Evolutionary conservation across 176 grass and related monocot genomes (phyloP).

Genomic region (Chloris gayana): DNA sequence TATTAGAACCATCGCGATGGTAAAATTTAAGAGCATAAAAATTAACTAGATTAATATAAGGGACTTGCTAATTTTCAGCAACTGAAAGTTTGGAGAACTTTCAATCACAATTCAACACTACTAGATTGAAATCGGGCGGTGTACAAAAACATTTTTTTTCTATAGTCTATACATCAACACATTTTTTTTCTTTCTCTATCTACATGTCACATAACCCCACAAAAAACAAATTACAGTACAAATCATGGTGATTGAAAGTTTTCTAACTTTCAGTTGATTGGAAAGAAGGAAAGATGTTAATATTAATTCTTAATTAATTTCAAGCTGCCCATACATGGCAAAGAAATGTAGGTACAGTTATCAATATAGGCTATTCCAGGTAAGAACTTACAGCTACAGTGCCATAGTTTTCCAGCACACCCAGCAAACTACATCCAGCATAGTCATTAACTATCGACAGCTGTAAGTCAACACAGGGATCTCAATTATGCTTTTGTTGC

Average conservation of each 20-base stretch:
- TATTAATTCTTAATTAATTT: conserved; percentile 12
- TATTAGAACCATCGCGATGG: not conserved
- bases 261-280: too few relatives aligned
- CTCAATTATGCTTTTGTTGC: conserved; percentile 24
- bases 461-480: conserved; percentile 1
- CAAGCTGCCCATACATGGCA: conserved; percentile 21
- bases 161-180: too few relatives aligned
- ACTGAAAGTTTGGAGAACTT: too few relatives aligned
- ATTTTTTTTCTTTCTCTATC: too few relatives aligned
- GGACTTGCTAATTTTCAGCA: too few relatives aligned
- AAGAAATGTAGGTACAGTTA: conserved; percentile 1
- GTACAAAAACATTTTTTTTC: too few relatives aligned
- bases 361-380: conserved; percentile 24
- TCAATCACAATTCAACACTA: too few relatives aligned
- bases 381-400: conserved; percentile 25
- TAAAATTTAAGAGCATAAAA: conserved; percentile 16
- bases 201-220: too few relatives aligned
- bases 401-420: conserved; percentile 18
- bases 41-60: conserved; percentile 11
- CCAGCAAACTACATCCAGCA: conserved; percentile 21
- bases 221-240: too few relatives aligned
- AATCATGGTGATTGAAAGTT: too few relatives aligned
- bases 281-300: too few relatives aligned
- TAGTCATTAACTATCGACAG: conserved; percentile 17
- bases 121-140: too few relatives aligned